phyloP scores from a whole-genome alignment of 1,139 yeast species.

The Pichia sp. region DNA sequence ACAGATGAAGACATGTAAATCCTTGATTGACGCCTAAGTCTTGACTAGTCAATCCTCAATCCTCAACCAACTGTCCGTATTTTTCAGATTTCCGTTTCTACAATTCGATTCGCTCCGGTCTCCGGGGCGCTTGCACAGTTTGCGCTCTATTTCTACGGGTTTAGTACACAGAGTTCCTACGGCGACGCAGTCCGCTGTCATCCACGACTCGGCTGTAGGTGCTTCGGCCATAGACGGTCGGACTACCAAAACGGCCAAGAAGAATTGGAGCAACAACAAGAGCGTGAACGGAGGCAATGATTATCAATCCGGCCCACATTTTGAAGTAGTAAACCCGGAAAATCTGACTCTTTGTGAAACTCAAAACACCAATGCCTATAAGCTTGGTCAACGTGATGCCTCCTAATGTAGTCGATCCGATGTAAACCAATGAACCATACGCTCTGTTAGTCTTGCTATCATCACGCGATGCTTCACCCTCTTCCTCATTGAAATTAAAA shows the following conservation, averaged over 20 bases:
- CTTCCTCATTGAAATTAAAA: constrained; percentile 39
- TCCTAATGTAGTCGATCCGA: constrained; percentile 83
- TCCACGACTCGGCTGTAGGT: constrained; percentile 4
- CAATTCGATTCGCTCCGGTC: too few relatives aligned
- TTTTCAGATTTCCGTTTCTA: too few relatives aligned
- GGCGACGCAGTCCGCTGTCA: constrained; percentile 5
- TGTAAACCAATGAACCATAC: constrained; percentile 55
- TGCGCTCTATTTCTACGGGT: too few relatives aligned
- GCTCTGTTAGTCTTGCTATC: constrained; percentile 26
- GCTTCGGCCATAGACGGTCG: constrained; percentile 6
- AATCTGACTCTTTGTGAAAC: constrained; percentile 78
- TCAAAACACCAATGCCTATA: constrained; percentile 80
- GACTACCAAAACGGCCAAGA: constrained; percentile 58
- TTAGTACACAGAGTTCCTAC: neutral
- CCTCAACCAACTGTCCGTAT: too few relatives aligned
- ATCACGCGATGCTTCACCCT: too few relatives aligned
- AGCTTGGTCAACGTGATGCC: constrained; percentile 89
- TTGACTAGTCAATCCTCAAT: too few relatives aligned
- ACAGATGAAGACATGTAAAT: too few relatives aligned
- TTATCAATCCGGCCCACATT: constrained; percentile 86
- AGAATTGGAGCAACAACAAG: constrained; percentile 71
- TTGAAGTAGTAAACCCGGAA: constrained; percentile 89
- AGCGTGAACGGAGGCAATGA: constrained; percentile 73
- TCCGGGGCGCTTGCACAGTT: too few relatives aligned
- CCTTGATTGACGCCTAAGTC: too few relatives aligned